Percentiles rank a stretch among this genome's conserved stretches.
Conservation (phyloP, 2,329 filamentous ascomycete genomes). For the Trichoderma citrinoviride region DNA sequence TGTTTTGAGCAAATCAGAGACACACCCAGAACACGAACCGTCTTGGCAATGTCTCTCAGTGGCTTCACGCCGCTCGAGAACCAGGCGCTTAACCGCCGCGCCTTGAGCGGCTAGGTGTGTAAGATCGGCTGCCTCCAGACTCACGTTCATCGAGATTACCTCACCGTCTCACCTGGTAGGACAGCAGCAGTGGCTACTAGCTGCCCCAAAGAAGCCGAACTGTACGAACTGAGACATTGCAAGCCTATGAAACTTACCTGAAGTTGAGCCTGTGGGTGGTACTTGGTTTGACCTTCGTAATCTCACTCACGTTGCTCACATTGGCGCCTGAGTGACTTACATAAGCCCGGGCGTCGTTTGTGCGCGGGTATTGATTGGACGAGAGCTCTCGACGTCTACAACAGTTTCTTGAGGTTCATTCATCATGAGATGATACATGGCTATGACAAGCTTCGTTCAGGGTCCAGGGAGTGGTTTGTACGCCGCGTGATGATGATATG, state of each 20-base stretch:
- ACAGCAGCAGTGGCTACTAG: not conserved
- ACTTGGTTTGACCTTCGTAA: not conserved
- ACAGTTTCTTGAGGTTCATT: not conserved
- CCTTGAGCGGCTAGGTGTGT: not conserved
- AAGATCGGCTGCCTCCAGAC: not conserved
- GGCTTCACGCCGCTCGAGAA: too few species aligned
- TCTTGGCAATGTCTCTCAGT: not conserved
- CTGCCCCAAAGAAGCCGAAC: too few species aligned
- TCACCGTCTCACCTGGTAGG: not conserved
- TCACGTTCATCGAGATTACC: too few species aligned
- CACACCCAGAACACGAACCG: not conserved
- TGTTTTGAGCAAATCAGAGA: not conserved
- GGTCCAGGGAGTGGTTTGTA: not conserved
- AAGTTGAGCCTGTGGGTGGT: not conserved
- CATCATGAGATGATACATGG: not conserved
- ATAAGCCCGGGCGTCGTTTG: not conserved
- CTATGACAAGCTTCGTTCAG: not conserved
- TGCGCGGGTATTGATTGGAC: slow-evolving; percentile 18
- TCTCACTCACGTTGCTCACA: not conserved
- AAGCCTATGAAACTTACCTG: not conserved
- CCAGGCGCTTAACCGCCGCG: not conserved
- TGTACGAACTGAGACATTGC: not conserved
- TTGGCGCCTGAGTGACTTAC: not conserved
- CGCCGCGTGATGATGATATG: not conserved
- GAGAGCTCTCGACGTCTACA: not conserved